Base-by-base conservation (phyloP, 1,284 basidiomycete species). In the Cryptococcus jaspeensis region DNA sequence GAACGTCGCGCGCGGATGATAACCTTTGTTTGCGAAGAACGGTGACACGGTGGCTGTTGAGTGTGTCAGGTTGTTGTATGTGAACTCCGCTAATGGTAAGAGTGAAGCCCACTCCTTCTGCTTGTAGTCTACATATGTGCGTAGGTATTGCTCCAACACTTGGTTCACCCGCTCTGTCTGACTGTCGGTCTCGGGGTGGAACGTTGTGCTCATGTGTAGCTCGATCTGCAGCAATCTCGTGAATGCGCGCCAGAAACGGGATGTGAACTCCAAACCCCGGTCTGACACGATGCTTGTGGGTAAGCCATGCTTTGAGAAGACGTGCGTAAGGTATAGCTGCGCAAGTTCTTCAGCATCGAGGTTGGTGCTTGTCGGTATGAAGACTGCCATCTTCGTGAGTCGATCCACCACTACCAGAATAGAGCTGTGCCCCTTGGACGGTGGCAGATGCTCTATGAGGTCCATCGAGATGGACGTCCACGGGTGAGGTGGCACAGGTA, bases 91-190 rank as follows among this genome's bases (percentile, higher is more conserved):
- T 7, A 80, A 56, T 0, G 79, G 74, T 0, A 83, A 71, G 16
- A 76, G 76, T 3, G 77, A 9, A 0, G 66, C 58, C 83, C 82
- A 84, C 7, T 82, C 76, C 25, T 68, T 66, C 55, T 84, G 81
- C 22, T 79, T 67, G 37, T 74, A 63, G 18, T 77, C 70, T 3
- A 38, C 28, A 53, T 60, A 72, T 23, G 61, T 46, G 5, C 64
- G 60, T n/a, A 72, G 50, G 43, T 69, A 74, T 69, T 80, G 79
- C 43, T 83, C 78, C 2, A 84, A 58, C 0, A 62, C 69, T 56
- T 81, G 79, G 58, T 83, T 82, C 11, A 75, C 58, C 0, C 67
- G 50, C 62, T 83, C 78, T 3, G 42, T 44, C 48, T 81, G 78
- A 0, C 82, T 79, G 53, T 84, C 77, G 0, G 78, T 73, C 56